Evolutionary conservation across 2,329 filamentous ascomycete species (phyloP).

Genomic region (Cladophialophora yegresii): DNA sequence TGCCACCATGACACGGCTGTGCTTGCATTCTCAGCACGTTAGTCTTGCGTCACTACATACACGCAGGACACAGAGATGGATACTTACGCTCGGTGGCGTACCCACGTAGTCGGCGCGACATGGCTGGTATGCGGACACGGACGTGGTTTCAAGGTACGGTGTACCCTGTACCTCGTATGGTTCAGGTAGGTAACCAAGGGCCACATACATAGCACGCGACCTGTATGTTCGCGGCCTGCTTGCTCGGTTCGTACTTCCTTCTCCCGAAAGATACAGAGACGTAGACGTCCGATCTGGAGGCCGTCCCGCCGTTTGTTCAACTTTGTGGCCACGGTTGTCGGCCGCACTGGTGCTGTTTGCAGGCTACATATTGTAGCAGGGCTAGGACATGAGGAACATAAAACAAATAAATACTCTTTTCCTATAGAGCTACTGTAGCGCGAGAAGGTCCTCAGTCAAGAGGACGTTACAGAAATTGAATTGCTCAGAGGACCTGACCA

Average conservation of each 20-base stretch:
- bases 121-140: background rate
- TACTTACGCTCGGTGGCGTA: slow-evolving; percentile 16
- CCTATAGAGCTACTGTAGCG: background rate
- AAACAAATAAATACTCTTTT: background rate
- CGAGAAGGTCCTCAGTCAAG: background rate
- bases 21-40: background rate
- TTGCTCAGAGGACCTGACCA: background rate
- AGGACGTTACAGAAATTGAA: background rate
- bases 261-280: background rate
- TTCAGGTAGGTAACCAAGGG: too few species aligned
- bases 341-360: too few species aligned
- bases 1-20: slow-evolving; percentile 24
- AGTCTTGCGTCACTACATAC: background rate
- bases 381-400: background rate
- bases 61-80: background rate
- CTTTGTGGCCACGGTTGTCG: too few species aligned
- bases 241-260: too few species aligned
- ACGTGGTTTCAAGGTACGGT: too few species aligned
- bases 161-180: too few species aligned
- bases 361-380: background rate
- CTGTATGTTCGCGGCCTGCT: too few species aligned
- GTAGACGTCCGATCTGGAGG: background rate
- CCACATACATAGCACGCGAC: too few species aligned
- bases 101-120: slow-evolving; percentile 12
- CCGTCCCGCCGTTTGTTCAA: background rate